These are phyloP conservation scores for Fistulinella cinereoalba DNA, from an alignment of 1,284 basidiomycete species.

Conservation along the genomic window DNA sequence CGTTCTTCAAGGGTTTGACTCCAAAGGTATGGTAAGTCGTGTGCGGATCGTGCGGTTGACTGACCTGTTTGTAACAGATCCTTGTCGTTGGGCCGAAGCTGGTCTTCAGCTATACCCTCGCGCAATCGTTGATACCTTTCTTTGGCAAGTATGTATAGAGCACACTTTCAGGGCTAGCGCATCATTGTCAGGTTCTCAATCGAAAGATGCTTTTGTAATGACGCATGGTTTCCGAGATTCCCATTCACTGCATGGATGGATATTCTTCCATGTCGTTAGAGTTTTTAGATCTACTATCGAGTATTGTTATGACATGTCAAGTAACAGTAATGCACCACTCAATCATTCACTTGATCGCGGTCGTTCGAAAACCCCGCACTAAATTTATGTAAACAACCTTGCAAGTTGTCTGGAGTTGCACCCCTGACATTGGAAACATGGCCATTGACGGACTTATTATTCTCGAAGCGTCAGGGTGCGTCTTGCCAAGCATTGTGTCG, in stretches of 20 bases:
- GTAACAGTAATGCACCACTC: slow-evolving; percentile 13
- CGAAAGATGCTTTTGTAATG: background rate
- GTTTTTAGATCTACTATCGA: slow-evolving; percentile 4
- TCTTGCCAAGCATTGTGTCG: background rate
- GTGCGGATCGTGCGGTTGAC: background rate
- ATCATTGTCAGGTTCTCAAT: too few relatives aligned
- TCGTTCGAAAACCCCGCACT: too few relatives aligned
- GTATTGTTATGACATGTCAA: slow-evolving; percentile 8
- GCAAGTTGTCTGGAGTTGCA: too few relatives aligned
- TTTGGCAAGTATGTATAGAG: slow-evolving; percentile 83
- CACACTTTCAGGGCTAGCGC: background rate
- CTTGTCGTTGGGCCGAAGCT: slow-evolving; percentile 97
- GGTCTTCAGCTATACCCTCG: slow-evolving; percentile 97
- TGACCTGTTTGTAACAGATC: slow-evolving; percentile 50
- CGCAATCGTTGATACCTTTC: slow-evolving; percentile 92
- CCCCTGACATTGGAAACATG: slow-evolving; percentile 41
- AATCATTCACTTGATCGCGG: too few relatives aligned
- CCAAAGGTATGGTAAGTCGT: slow-evolving; percentile 67
- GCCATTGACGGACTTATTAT: slow-evolving; percentile 90
- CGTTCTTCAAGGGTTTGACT: slow-evolving; percentile 98
- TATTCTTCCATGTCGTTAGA: slow-evolving; percentile 6
- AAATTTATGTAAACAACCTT: too few relatives aligned
- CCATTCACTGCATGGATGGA: background rate
- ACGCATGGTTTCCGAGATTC: background rate
- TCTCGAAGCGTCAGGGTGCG: slow-evolving; percentile 76